A percentile compares a stretch with the other conserved stretches of the same genome.
phyloP scores from a whole-genome alignment of 345 rosid species.

The Gossypium bickii region DNA sequence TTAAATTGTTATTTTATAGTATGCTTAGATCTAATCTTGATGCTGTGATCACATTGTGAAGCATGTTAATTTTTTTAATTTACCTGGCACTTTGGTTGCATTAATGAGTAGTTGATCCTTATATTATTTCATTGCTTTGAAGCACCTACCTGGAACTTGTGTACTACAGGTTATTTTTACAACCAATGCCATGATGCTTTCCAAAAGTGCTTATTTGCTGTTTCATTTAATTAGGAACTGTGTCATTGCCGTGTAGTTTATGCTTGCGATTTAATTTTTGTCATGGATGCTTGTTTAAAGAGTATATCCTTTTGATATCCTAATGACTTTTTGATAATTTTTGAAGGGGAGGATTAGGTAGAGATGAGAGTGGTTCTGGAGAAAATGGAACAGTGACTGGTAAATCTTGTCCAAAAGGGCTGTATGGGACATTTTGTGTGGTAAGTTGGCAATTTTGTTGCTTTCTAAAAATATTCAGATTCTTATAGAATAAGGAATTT shows the following conservation, averaged over 20 bases:
- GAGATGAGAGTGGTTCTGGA: conserved; percentile 49
- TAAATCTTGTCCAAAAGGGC: conserved; percentile 89
- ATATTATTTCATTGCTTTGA: background rate
- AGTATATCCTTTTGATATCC: background rate
- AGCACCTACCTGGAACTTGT: background rate
- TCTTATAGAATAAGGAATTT: background rate
- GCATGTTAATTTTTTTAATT: background rate
- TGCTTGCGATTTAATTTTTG: background rate
- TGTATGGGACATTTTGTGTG: conserved; percentile 85
- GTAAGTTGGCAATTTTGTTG: conserved; percentile 27
- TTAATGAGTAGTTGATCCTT: background rate
- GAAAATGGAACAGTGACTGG: conserved; percentile 86
- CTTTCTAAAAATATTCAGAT: background rate
- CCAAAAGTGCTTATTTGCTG: background rate
- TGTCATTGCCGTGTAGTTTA: background rate
- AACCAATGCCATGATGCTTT: background rate
- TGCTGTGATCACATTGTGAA: background rate
- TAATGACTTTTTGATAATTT: conserved; percentile 8
- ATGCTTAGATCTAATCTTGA: background rate
- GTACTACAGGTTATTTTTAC: background rate
- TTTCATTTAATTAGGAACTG: background rate
- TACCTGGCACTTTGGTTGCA: background rate
- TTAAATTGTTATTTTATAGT: background rate
- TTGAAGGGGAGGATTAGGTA: conserved; percentile 78
- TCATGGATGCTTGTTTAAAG: background rate